Evolutionary conservation across 2,329 filamentous ascomycete species (phyloP), one percentile per base, ranked within the genome.

Genomic region (Xylariaceae sp.): DNA sequence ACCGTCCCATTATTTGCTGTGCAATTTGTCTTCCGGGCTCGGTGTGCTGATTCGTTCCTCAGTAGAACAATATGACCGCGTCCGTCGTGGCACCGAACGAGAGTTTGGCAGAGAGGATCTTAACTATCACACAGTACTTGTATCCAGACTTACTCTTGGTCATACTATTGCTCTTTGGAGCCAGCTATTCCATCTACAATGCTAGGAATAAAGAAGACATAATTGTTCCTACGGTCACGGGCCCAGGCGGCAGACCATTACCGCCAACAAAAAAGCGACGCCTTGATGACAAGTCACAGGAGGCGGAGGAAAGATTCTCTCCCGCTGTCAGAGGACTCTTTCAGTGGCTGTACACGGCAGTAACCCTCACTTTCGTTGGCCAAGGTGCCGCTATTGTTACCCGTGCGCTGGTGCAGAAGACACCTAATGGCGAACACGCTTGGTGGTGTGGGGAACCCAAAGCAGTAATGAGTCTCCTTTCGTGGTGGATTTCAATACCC

Each of bases 161-260:
- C 29, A 70, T 77, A 16, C 82, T 85, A 63, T 72, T 84, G 55
- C 59, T 75, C 32, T 71, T 78, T 49, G 77, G 80, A 37, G 78
- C 77, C 27, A 73, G 77, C 57, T 78, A 83, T 68, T 82, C 80
- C 65, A 74, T 84, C 35, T 71, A 78, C 66, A 77, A 75, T 50
- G 76, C 79, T 24, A 77, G 75, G 60, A 79, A 75, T 47, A 75
- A 77, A 52, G 79, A 81, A 30, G 74, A 78, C 58, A 66, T 76
- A 29, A 67, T 76, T 18, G 70, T 72, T 46, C 81, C 78, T 18
- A 77, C 72, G 26, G 72, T 82, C 60, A 85, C 81, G 47, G 92
- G 92, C n/a, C 92, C 92, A 1, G 92, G 91, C 50, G 93, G 92
- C 62, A 92, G 95, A 71, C 91, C 91, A 27, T 77, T 97, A 48